These are phyloP conservation scores for Cicer chorassanicum DNA, from an alignment of 306 rosid species.

Conservation along the genomic window DNA sequence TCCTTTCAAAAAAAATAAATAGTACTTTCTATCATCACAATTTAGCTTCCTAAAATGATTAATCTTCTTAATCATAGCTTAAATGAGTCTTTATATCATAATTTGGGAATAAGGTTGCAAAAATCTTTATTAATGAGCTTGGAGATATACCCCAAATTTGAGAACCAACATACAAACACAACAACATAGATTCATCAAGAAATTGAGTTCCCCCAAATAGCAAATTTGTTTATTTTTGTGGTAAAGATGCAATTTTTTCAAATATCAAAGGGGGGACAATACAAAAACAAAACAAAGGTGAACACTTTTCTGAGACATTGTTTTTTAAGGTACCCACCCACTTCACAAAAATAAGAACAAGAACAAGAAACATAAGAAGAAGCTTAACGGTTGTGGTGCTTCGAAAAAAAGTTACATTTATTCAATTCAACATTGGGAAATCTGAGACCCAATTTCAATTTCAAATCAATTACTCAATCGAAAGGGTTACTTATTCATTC, in stretches of 20 bases:
- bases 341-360: not conserved
- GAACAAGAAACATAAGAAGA: conserved; percentile 4
- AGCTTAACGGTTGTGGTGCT: conserved; percentile 44
- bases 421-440: conserved; percentile 42
- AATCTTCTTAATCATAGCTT: not conserved
- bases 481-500: conserved; percentile 38
- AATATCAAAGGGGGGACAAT: not conserved
- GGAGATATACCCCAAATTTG: not conserved
- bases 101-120: not conserved
- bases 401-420: not conserved
- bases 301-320: conserved; percentile 4
- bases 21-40: not conserved
- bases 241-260: conserved; percentile 40
- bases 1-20: no score
- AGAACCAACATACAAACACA: not conserved
- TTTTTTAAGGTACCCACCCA: conserved; percentile 2
- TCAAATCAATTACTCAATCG: conserved; percentile 25
- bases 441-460: conserved; percentile 46
- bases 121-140: not conserved
- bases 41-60: not conserved
- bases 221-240: conserved; percentile 20
- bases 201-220: conserved; percentile 34
- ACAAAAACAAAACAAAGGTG: not conserved
- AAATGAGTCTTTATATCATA: not conserved
- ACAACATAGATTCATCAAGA: conserved; percentile 8